phyloP scores from a whole-genome alignment of 129 eudicot genomes.

The Scalesia atractyloides region DNA sequence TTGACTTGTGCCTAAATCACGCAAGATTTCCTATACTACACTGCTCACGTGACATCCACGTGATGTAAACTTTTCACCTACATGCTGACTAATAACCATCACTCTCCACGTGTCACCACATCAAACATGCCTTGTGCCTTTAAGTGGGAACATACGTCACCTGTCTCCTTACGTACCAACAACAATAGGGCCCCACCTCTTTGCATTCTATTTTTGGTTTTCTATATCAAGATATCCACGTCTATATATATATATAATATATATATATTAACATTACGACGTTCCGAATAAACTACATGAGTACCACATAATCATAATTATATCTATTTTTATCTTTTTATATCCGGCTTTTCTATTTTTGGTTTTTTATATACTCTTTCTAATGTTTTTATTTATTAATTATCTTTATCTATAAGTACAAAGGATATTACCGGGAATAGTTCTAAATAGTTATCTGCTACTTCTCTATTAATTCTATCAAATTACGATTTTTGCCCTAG shows the following conservation, averaged over 20 bases:
- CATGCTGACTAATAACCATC: conserved; percentile 20
- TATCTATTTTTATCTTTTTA: too few species aligned
- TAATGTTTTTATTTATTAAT: too few species aligned
- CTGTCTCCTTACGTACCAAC: conserved; percentile 33
- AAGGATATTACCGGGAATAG: too few species aligned
- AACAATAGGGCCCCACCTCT: not conserved
- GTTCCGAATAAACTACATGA: too few species aligned
- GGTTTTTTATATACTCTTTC: too few species aligned
- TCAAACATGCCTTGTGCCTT: conserved; percentile 5
- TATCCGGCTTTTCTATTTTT: too few species aligned
- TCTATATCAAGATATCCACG: not conserved
- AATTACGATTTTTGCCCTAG: too few species aligned
- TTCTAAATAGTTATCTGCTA: too few species aligned
- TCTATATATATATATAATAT: not conserved
- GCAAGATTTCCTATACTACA: conserved; percentile 22
- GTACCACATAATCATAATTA: too few species aligned
- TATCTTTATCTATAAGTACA: too few species aligned
- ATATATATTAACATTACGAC: too few species aligned
- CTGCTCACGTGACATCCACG: conserved; percentile 31
- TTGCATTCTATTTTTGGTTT: conserved; percentile 3
- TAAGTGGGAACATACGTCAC: conserved; percentile 25
- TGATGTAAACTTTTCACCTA: conserved; percentile 16
- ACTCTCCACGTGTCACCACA: conserved; percentile 27
- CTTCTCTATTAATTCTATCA: too few species aligned
- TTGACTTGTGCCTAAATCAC: conserved; percentile 33